Base-by-base conservation (phyloP, 108 stramenopile genomes). In the Nannochloropsis gaditana region DNA sequence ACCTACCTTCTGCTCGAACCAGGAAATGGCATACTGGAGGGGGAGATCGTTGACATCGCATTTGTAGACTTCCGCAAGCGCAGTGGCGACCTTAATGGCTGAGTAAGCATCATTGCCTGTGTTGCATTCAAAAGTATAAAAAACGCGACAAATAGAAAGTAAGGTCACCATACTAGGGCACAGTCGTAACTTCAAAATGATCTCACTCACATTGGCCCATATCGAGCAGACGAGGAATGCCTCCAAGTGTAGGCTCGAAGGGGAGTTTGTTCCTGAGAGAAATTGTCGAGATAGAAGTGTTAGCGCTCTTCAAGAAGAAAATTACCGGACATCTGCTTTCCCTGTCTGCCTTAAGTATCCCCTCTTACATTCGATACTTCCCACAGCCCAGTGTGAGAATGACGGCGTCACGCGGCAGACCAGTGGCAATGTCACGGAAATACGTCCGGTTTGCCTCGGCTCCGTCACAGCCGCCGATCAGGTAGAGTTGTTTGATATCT, bases 401-500 rank as follows among this genome's bases (percentile, higher is more conserved):
- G 44, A 94, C 47, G 9, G 93, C 87, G 88, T 94, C 93, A 11
- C 90, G 88, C 8, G 94, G 94, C 10, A 92, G 88, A 80, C 91
- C 93, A 83, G 92, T 92, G 9, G 93, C 93, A 80, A 95, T 84
- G 6, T 93, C 91, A 43, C 93, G 93, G 84, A 93, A 95, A 90
- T 95, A 94, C 83, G 86, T 93, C 80, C 94, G 90, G 80, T 93
- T 92, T 84, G 92, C 93, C 86, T 95, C 93, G 80, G 89, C 88
- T 21, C 94, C 94, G 90, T 94, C 94, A 83, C 94, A 95, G 47
- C 94, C 94, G 31, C 94, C 94, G 91, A 95, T 94, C 82, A 95
- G 87, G 82, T 94, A 92, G 83, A 95, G 92, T 8, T 93, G 87
- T 41, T 93, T 93, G 59, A 95, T 84, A 91, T 84, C 59, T 73